phyloP scores from a whole-genome alignment of 768 basidiomycete genomes.

The Tricholomella constricta region DNA sequence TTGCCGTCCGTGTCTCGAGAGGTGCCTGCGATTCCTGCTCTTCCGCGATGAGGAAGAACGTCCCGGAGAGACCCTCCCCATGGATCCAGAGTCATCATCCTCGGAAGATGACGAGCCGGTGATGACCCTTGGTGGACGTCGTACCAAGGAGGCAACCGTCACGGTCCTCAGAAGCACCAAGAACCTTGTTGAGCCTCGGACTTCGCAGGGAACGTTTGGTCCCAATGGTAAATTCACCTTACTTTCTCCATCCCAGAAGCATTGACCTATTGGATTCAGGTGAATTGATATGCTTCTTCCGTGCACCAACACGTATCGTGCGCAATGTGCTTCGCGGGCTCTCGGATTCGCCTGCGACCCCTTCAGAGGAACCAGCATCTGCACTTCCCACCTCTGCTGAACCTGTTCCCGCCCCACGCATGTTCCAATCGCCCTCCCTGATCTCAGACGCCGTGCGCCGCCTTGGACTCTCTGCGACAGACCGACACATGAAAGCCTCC shows the following conservation, averaged over 20 bases:
- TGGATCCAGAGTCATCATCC: conserved; percentile 60
- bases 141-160: conserved; percentile 51
- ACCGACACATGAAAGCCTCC: conserved; percentile 42
- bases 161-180: conserved; percentile 64
- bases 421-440: conserved; percentile 65
- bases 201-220: conserved; percentile 87
- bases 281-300: conserved; percentile 85
- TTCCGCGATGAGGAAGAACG: conserved; percentile 71
- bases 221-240: conserved; percentile 69
- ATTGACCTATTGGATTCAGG: conserved; percentile 45
- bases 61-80: conserved; percentile 34
- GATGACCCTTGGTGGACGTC: conserved; percentile 29
- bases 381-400: conserved; percentile 21
- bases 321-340: conserved; percentile 54
- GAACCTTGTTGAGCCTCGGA: conserved; percentile 81
- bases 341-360: conserved; percentile 45
- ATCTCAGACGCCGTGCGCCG: conserved; percentile 74
- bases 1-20: conserved; percentile 82
- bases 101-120: conserved; percentile 53
- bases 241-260: neutral
- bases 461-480: conserved; percentile 61
- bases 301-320: conserved; percentile 71
- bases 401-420: conserved; percentile 29
- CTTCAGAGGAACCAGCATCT: conserved; percentile 25
- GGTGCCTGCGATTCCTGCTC: conserved; percentile 79